Evolutionary conservation across 352 stramenopile species (phyloP).

Genomic region (Pythium angustatum): DNA sequence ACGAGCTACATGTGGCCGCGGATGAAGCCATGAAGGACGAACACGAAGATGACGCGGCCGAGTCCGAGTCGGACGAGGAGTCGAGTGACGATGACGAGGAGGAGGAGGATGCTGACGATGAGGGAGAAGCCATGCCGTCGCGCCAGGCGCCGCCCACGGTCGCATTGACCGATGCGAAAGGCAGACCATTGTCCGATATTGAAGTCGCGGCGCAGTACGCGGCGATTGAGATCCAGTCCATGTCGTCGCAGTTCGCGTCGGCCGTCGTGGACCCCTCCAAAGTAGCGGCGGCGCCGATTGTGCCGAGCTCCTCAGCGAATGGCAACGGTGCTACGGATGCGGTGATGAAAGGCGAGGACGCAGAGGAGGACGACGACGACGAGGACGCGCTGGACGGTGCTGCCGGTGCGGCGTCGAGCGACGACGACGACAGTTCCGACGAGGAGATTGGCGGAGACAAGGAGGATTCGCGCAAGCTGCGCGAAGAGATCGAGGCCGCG

Average conservation of each 20-base stretch:
- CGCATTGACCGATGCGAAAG: conserved; percentile 13
- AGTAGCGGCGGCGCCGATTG: conserved; percentile 1
- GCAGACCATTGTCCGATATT: conserved; percentile 31
- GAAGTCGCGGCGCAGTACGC: conserved; percentile 39
- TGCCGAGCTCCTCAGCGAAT: neutral
- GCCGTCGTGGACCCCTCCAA: conserved; percentile 30
- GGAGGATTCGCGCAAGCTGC: conserved; percentile 45
- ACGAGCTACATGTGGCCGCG: neutral
- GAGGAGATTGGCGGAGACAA: conserved; percentile 29
- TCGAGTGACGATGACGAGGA: conserved; percentile 17
- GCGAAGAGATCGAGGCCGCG: conserved; percentile 71
- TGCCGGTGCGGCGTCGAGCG: conserved; percentile 1
- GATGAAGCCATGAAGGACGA: conserved; percentile 11
- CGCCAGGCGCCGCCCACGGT: neutral
- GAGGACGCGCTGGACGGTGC: conserved; percentile 11
- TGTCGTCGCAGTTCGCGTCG: conserved; percentile 29
- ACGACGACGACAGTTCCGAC: conserved; percentile 29
- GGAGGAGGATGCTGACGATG: no score
- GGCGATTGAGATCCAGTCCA: conserved; percentile 37
- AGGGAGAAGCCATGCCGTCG: neutral
- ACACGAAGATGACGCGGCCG: neutral
- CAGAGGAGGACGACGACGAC: conserved; percentile 1
- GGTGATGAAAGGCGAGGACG: conserved; percentile 3
- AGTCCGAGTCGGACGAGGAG: conserved; percentile 6
- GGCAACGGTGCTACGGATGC: neutral